Evolutionary conservation across 2,329 filamentous ascomycete species (phyloP), one percentile per base, ranked within the genome.

Genomic region (Sporothrix sp.): DNA sequence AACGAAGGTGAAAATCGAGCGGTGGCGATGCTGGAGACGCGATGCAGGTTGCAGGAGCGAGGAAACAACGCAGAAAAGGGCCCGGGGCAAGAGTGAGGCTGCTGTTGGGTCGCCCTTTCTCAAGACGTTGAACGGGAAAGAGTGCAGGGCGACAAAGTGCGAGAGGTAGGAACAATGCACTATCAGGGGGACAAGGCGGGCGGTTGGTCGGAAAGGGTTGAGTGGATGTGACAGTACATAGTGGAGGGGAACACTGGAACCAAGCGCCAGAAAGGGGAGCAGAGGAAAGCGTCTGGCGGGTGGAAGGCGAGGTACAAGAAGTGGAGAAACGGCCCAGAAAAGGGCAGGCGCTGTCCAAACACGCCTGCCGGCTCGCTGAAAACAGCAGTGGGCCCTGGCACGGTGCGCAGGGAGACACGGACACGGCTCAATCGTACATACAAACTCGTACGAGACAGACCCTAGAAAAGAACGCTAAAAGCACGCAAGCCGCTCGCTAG

Each of bases 171-270:
- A 48, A 28, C 30, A 25, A 33, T 36, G 27, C 32, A 28, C 48
- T 40, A 48, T 52, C 36, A 48, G 46, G 35, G 42, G 28, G 43
- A 25, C 43, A 45, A 38, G 42, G 50, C 47, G 46, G 50, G 40
- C 35, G 42, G 50, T 50, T 50, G 46, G 50, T 48, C 32, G 52
- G 40, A 40, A 51, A 48, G 40, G 45, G 51, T 45, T 46, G 36
- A 18, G 30, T 25, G 37, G 16, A 18, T 54, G 42, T 42, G 45
- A 43, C 48, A 36, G 52, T 39, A n/a, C n/a, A n/a, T n/a, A 33
- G n/a, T 37, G 23, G 47, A 44, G 49, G 45, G 47, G 18, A 21
- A 38, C 18, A 38, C 16, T 14, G 14, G 10, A 40, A 40, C 10
- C 20, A 20, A 48, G 14, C 33, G 47, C 27, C 28, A 18, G n/a